Evolutionary conservation across 768 basidiomycete species (phyloP).

Genomic region (Lactarius tabidus): DNA sequence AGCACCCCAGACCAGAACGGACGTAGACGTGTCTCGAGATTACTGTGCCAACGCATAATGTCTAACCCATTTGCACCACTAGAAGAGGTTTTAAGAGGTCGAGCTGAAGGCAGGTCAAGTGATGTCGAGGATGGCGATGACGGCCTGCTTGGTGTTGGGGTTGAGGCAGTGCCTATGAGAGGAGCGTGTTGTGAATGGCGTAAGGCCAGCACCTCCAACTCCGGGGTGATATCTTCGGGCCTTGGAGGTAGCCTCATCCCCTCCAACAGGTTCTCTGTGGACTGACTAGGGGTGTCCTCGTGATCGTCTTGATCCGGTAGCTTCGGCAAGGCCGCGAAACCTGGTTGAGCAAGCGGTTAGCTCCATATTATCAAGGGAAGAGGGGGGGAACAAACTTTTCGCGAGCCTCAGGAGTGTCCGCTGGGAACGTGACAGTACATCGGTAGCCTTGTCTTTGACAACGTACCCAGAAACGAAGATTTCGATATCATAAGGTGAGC

Average conservation of each 20-base stretch:
- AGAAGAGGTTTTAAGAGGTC: background rate
- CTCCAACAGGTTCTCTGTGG: slow-evolving; percentile 49
- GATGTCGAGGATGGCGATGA: slow-evolving; percentile 14
- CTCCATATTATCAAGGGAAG: background rate
- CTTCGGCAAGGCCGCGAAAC: slow-evolving; percentile 24
- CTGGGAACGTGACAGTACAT: slow-evolving; percentile 67
- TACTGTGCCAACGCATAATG: slow-evolving; percentile 59
- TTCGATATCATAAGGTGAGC: slow-evolving; percentile 59
- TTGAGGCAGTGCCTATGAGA: slow-evolving; percentile 9
- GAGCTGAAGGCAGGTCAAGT: slow-evolving; percentile 6
- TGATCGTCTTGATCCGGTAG: slow-evolving; percentile 31
- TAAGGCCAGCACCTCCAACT: slow-evolving; percentile 52
- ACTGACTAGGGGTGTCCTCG: slow-evolving; percentile 32
- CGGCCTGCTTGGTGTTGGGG: slow-evolving; percentile 9
- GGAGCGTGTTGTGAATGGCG: slow-evolving; percentile 16
- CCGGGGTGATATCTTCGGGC: slow-evolving; percentile 57
- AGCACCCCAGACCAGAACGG: slow-evolving; percentile 80
- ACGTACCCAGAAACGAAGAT: slow-evolving; percentile 78
- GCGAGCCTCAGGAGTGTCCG: slow-evolving; percentile 73
- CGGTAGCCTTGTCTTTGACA: slow-evolving; percentile 52
- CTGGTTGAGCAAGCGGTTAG: slow-evolving; percentile 3
- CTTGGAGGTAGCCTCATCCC: slow-evolving; percentile 50
- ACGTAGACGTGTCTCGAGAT: slow-evolving; percentile 70
- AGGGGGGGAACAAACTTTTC: slow-evolving; percentile 47
- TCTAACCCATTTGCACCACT: slow-evolving; percentile 22